A percentile compares a stretch with the other conserved stretches of the same genome.
Conservation (phyloP, 768 basidiomycete species). For the Mycena latifolia region DNA sequence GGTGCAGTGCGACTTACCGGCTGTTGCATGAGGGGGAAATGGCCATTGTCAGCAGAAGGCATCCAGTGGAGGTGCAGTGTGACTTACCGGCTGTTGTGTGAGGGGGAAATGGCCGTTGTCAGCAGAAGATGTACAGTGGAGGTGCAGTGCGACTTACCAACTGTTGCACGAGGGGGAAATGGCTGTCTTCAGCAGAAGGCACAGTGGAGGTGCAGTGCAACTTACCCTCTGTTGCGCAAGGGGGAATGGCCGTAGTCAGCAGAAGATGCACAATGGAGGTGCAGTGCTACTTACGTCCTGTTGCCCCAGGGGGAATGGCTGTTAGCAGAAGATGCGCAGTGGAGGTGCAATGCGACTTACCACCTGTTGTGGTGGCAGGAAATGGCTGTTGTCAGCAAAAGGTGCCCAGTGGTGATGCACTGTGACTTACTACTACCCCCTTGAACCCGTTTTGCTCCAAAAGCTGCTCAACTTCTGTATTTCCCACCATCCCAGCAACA, state of each 20-base stretch:
- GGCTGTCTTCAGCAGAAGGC: too few species aligned
- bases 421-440: not conserved
- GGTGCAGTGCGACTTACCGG: too few species aligned
- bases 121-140: too few species aligned
- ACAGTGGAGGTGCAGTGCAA: not conserved
- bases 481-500: not conserved
- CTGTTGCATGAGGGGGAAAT: too few species aligned
- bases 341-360: not conserved
- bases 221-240: constrained; percentile 1
- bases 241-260: not conserved
- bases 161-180: too few species aligned
- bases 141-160: too few species aligned
- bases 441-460: not conserved
- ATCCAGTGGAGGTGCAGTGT: too few species aligned
- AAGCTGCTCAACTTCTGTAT: not conserved
- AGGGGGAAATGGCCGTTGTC: too few species aligned
- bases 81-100: too few species aligned
- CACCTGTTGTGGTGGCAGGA: not conserved
- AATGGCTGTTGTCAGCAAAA: not conserved
- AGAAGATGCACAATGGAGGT: not conserved
- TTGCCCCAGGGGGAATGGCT: not conserved
- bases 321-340: not conserved
- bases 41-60: too few species aligned
- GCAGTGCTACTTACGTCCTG: not conserved
- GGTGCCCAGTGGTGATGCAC: not conserved